Evolutionary conservation across 129 eudicot species (phyloP).

Genomic region (Smallanthus sonchifolius): DNA sequence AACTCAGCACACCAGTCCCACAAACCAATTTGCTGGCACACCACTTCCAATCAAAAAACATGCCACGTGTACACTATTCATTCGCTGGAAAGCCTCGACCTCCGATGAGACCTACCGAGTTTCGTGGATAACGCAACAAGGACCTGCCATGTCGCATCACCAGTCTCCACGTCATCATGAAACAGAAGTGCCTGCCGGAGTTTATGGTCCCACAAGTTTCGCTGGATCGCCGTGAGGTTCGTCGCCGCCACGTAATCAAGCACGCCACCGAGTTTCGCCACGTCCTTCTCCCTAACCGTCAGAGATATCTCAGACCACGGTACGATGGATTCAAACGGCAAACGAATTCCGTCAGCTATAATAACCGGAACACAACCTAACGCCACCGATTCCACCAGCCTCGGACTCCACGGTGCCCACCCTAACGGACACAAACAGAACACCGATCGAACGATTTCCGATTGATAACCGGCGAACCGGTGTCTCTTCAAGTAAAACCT

Average conservation of each 20-base stretch:
- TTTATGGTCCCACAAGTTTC: slow-evolving; percentile 53
- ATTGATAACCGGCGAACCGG: slow-evolving; percentile 72
- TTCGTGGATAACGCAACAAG: slow-evolving; percentile 46
- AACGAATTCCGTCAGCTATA: slow-evolving; percentile 76
- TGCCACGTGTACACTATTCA: slow-evolving; percentile 33
- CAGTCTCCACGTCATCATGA: slow-evolving; percentile 43
- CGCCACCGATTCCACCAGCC: slow-evolving; percentile 80
- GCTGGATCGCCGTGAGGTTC: slow-evolving; percentile 55
- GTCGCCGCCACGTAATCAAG: slow-evolving; percentile 74
- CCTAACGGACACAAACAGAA: slow-evolving; percentile 89
- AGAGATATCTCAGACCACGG: slow-evolving; percentile 75
- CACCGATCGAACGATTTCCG: slow-evolving; percentile 67
- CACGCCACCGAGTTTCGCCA: slow-evolving; percentile 43
- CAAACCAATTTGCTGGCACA: neutral
- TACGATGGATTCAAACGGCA: slow-evolving; percentile 61
- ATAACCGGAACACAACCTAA: slow-evolving; percentile 91
- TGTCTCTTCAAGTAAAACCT: slow-evolving; percentile 69
- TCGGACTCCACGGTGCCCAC: slow-evolving; percentile 99
- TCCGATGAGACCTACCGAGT: slow-evolving; percentile 44
- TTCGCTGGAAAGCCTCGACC: slow-evolving; percentile 42
- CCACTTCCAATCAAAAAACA: neutral
- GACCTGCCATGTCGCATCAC: slow-evolving; percentile 86
- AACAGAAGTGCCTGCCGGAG: slow-evolving; percentile 59
- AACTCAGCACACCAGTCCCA: slow-evolving; percentile 14
- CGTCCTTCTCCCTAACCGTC: slow-evolving; percentile 69